Base-by-base conservation (phyloP, 192 early-diverging fungal species). In the Mortierella claussenii region DNA sequence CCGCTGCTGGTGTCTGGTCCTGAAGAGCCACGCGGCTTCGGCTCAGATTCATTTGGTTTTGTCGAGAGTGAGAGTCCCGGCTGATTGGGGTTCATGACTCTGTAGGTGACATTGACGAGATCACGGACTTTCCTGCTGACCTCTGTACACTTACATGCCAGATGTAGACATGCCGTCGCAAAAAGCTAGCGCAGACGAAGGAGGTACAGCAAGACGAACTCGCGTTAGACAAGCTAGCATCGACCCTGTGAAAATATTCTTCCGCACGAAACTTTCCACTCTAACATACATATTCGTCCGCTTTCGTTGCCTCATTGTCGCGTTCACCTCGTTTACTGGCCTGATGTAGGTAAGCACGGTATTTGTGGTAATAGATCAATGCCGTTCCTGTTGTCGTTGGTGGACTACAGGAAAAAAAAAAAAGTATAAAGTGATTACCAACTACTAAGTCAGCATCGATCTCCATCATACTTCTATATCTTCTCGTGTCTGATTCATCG, bases 91-190 rank as follows among this genome's bases (percentile, higher is more conserved):
- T 74, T 49, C 69, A 59, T 60, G 48, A 53, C 55, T 37, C 83
- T 60, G 42, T 83, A 82, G 17, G 82, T 81, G 26, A 86, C 84
- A 58, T 86, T 86, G 52, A 86, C 80, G 3, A 86, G 57, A 67
- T 86, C 84, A 12, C 84, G 80, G 8, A 86, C 75, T 42, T 86
- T 86, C 20, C 84, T 61, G 37, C 80, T 79, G 20, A 81, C 74
- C 46, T 86, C 84, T 18, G 84, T 86, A 33, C 82, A 70, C 66
- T 86, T 86, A 31, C 82, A 82, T 4, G 84, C 84, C 40, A 86
- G 52, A 44, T 83, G 81, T 44, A 86, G 45, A 61, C 84, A 86
- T 33, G 84, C 81, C n/a, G 78, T 86, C 2, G 84, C 80, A 46
- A 86, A 68, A 1, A 86, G 55, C 84, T 86, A 61, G 15, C 7